Evolutionary conservation across 192 early-diverging fungal genomes (phyloP).

Genomic region (Jimgerdemannia lactiflua): DNA sequence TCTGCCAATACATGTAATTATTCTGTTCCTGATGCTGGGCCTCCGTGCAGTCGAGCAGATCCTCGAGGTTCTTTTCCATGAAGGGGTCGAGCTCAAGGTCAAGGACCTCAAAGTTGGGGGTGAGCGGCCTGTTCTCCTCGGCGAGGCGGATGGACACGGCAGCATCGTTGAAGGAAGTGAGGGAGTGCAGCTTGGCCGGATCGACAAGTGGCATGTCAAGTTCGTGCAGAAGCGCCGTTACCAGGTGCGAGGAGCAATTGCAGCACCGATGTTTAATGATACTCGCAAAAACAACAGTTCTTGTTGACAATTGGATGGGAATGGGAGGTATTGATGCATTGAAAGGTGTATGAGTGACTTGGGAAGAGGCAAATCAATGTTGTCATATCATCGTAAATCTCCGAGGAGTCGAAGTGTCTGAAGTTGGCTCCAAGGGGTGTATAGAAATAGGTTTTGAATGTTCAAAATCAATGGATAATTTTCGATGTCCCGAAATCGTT

Average conservation of each 20-base stretch:
- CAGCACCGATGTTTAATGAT: background rate
- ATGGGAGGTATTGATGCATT: no score
- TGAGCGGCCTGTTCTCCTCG: constrained; percentile 29
- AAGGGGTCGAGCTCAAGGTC: constrained; percentile 83
- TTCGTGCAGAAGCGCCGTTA: constrained; percentile 73
- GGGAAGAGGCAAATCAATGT: no score
- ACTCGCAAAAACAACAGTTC: no score
- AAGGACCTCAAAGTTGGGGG: constrained; percentile 66
- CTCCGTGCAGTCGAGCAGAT: constrained; percentile 80
- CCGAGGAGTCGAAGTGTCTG: no score
- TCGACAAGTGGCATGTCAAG: constrained; percentile 55
- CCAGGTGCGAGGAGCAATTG: constrained; percentile 59
- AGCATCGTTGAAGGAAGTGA: constrained; percentile 42
- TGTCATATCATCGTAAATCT: no score
- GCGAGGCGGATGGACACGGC: constrained; percentile 31
- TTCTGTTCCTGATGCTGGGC: constrained; percentile 88
- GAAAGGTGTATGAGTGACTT: no score
- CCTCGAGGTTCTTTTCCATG: constrained; percentile 85
- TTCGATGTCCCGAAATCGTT: no score
- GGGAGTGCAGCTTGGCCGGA: constrained; percentile 57
- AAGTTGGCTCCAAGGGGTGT: no score
- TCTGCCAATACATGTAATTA: constrained; percentile 96
- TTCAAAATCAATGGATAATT: no score
- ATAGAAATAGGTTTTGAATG: no score
- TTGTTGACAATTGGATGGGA: no score